Percentiles rank a stretch among this genome's conserved stretches.
These are phyloP conservation scores for Plasmopara muralis DNA, from an alignment of 352 stramenopile genomes.

Conservation along the genomic window DNA sequence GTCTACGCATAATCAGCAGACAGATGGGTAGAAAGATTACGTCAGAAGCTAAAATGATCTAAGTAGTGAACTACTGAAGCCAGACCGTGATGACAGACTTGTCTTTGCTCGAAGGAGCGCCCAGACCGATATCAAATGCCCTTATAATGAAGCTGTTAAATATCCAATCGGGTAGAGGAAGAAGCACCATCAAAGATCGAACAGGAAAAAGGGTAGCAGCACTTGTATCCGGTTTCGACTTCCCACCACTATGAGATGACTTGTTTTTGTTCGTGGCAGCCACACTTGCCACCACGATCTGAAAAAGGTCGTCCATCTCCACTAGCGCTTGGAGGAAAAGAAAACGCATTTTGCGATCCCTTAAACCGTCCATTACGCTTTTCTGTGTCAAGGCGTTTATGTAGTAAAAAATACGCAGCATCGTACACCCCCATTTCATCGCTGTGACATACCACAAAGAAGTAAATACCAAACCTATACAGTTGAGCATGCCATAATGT, in stretches of 20 bases:
- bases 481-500: background rate
- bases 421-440: constrained; percentile 74
- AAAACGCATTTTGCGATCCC: constrained; percentile 59
- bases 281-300: constrained; percentile 33
- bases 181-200: constrained; percentile 56
- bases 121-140: constrained; percentile 59
- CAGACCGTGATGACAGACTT: constrained; percentile 42
- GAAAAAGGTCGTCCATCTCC: constrained; percentile 61
- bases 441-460: constrained; percentile 18
- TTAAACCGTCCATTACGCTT: constrained; percentile 43
- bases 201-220: constrained; percentile 55
- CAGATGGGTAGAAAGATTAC: background rate
- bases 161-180: constrained; percentile 66
- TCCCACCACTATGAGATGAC: constrained; percentile 6
- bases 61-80: background rate
- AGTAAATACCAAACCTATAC: background rate
- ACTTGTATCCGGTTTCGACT: constrained; percentile 45
- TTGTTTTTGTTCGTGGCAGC: constrained; percentile 14
- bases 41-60: too few species aligned
- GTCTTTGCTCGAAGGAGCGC: constrained; percentile 18
- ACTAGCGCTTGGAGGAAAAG: constrained; percentile 60
- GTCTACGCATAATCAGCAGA: constrained; percentile 11
- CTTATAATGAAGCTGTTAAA: constrained; percentile 49
- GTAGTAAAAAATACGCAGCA: constrained; percentile 77
- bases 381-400: constrained; percentile 60